Percentiles rank a stretch among this genome's conserved stretches.
phyloP scores from a whole-genome alignment of 371 early-diverging fungal genomes.

The Encephalitozoon romaleae region DNA sequence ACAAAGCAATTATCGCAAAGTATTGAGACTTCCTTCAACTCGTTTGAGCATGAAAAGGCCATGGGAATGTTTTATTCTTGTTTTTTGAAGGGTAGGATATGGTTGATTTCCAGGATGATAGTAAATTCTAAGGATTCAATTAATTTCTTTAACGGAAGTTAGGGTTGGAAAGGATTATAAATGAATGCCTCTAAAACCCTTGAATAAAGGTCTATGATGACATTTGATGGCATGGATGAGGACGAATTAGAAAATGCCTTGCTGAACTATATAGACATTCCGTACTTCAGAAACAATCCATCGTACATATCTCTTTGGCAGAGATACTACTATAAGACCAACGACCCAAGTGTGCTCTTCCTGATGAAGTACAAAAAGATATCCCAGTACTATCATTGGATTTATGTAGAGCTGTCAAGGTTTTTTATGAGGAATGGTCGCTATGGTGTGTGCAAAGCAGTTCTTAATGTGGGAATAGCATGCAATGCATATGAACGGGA shows the following conservation, averaged over 20 bases:
- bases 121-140: not conserved
- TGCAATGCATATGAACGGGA: constrained; percentile 26
- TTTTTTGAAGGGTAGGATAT: not conserved
- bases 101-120: not conserved
- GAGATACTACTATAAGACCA: constrained; percentile 18
- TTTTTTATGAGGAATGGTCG: constrained; percentile 18
- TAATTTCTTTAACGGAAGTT: not conserved
- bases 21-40: not conserved
- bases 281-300: constrained; percentile 58
- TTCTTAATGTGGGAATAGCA: constrained; percentile 28
- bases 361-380: constrained; percentile 51
- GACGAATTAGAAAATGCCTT: constrained; percentile 38
- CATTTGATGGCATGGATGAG: constrained; percentile 1
- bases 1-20: constrained; percentile 50
- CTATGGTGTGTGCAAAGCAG: constrained; percentile 11
- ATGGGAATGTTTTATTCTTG: constrained; percentile 10
- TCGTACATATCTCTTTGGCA: constrained; percentile 55
- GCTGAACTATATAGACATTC: constrained; percentile 41
- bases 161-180: not conserved
- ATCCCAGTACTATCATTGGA: constrained; percentile 49
- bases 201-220: not conserved
- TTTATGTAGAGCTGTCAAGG: constrained; percentile 46
- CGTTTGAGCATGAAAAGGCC: constrained; percentile 14
- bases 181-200: not conserved
- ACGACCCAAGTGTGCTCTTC: constrained; percentile 48